Evolutionary conservation across 371 early-diverging fungal genomes (phyloP).

Genomic region (Apophysomyces ossiformis): DNA sequence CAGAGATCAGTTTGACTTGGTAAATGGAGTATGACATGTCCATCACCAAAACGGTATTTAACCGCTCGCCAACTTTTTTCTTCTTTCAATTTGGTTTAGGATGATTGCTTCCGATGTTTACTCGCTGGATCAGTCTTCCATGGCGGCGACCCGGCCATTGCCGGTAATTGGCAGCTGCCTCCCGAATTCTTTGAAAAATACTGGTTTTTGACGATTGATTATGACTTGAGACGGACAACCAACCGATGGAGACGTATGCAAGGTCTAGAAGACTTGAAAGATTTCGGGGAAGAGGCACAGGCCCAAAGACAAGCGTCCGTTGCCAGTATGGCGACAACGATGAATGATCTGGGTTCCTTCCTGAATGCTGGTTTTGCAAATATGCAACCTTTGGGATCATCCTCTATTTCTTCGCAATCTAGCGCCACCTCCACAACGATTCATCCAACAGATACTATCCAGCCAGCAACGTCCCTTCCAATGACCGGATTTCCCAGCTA

Average conservation of each 20-base stretch:
- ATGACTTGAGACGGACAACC: conserved; percentile 43
- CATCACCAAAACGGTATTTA: neutral
- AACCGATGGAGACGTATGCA: conserved; percentile 40
- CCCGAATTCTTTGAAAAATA: conserved; percentile 61
- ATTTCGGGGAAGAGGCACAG: neutral
- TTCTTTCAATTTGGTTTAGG: conserved; percentile 16
- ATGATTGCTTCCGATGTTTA: conserved; percentile 60
- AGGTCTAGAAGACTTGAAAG: conserved; percentile 30
- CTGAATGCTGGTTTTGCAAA: conserved; percentile 1
- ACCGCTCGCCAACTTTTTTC: neutral
- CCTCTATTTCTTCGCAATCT: neutral
- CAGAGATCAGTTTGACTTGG: conserved; percentile 57
- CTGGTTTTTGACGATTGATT: conserved; percentile 58
- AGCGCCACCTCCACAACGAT: neutral
- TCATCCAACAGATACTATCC: neutral
- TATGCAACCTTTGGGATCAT: neutral
- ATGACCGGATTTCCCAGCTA: neutral
- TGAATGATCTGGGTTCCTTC: conserved; percentile 2
- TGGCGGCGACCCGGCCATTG: conserved; percentile 60
- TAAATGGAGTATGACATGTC: neutral
- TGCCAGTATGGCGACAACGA: neutral
- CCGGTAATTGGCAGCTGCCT: conserved; percentile 63
- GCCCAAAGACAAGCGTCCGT: neutral
- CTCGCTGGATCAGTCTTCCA: conserved; percentile 58
- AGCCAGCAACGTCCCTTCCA: neutral